These are phyloP conservation scores for Podospora bellae-mahoneyi DNA, from an alignment of 495 filamentous ascomycete genomes.

Conservation along the genomic window DNA sequence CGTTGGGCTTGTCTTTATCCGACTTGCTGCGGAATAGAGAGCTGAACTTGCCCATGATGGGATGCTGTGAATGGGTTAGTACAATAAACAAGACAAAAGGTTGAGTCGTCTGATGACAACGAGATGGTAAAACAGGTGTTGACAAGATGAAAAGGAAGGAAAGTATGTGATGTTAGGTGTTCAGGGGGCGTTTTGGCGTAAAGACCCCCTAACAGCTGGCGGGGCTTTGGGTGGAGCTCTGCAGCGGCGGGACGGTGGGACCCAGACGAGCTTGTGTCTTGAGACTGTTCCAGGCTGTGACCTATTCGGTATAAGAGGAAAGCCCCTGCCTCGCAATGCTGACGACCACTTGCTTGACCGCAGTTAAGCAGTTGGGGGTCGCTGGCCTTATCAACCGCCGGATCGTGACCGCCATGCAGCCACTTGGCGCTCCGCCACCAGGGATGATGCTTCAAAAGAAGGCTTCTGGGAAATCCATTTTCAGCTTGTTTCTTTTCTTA, in stretches of 20 bases:
- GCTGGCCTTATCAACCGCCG: neutral
- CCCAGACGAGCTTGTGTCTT: constrained; percentile 22
- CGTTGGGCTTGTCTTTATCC: constrained; percentile 56
- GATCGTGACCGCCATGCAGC: neutral
- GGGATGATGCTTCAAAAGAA: constrained; percentile 1
- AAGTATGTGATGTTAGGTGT: constrained; percentile 9
- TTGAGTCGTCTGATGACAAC: neutral
- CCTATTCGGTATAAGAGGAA: constrained; percentile 12
- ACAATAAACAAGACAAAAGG: neutral
- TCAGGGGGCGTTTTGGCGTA: constrained; percentile 9
- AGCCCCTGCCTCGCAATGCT: constrained; percentile 22
- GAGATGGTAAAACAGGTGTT: neutral
- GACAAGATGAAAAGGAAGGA: constrained; percentile 7
- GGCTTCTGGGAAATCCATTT: neutral
- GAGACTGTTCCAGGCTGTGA: constrained; percentile 26
- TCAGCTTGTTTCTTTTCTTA: neutral
- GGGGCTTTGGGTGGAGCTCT: constrained; percentile 23
- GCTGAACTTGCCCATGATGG: constrained; percentile 63
- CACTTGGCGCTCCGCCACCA: neutral
- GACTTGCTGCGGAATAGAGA: constrained; percentile 50
- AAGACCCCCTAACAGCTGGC: constrained; percentile 4
- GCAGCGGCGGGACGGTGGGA: neutral
- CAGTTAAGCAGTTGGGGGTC: neutral
- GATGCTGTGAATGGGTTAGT: constrained; percentile 7
- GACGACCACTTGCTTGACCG: constrained; percentile 14